These are phyloP conservation scores for Ceratocystis lukuohia DNA, from an alignment of 2,329 filamentous ascomycete species.

Conservation along the genomic window DNA sequence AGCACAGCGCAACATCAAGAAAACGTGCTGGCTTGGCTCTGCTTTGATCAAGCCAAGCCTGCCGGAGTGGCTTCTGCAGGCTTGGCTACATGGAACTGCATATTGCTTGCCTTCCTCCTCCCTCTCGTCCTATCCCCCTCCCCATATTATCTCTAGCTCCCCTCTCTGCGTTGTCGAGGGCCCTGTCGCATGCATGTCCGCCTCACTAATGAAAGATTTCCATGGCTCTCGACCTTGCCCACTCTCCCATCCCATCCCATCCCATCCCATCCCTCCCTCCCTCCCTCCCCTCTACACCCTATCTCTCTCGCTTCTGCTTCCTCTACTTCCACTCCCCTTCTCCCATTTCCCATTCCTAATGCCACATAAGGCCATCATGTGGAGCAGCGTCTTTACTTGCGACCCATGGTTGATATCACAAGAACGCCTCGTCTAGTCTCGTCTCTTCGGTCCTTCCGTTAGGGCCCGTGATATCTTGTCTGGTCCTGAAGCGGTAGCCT, in stretches of 20 bases:
- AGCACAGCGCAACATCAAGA: background rate
- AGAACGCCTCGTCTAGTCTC: background rate
- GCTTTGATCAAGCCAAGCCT: slow-evolving; percentile 4
- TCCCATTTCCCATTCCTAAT: too few relatives aligned
- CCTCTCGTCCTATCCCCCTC: background rate
- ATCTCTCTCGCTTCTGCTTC: background rate
- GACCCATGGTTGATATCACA: background rate
- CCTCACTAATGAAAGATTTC: too few relatives aligned
- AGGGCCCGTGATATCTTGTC: background rate
- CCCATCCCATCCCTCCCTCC: too few relatives aligned
- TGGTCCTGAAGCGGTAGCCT: background rate
- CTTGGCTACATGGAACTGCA: slow-evolving; percentile 7
- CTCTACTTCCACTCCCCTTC: too few relatives aligned
- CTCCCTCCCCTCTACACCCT: too few relatives aligned
- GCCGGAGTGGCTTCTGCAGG: background rate
- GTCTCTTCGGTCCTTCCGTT: slow-evolving; percentile 4
- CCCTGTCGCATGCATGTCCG: too few relatives aligned
- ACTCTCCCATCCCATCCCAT: too few relatives aligned
- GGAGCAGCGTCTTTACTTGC: background rate
- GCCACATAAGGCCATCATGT: background rate
- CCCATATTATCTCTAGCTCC: too few relatives aligned
- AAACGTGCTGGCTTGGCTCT: background rate
- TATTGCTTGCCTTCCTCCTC: background rate
- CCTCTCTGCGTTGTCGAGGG: background rate
- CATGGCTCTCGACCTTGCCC: too few relatives aligned